Evolutionary conservation across 202 grass and related monocot genomes (phyloP).

Genomic region (Musa balbisiana): DNA sequence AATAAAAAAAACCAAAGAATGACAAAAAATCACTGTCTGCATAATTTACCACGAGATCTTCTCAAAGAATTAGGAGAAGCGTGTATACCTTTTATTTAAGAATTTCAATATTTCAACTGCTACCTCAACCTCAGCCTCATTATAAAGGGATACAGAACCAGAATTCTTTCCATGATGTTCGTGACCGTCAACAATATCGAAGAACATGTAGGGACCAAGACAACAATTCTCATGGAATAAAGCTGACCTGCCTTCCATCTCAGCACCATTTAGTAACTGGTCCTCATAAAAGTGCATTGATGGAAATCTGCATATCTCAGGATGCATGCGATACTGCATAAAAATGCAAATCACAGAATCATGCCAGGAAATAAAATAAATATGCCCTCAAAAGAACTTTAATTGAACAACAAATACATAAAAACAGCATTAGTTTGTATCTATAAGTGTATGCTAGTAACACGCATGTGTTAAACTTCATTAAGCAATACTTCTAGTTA

Average conservation of each 20-base stretch:
- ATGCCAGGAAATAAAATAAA: not conserved
- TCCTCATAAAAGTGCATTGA: slow-evolving; percentile 93
- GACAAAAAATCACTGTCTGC: not conserved
- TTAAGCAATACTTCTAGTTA: not conserved
- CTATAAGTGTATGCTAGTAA: not conserved
- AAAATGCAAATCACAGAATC: slow-evolving; percentile 16
- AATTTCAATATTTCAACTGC: slow-evolving; percentile 63
- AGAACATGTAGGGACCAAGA: slow-evolving; percentile 96
- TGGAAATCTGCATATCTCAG: slow-evolving; percentile 92
- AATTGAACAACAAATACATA: slow-evolving; percentile 7
- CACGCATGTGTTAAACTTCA: not conserved
- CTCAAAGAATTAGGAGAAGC: not conserved
- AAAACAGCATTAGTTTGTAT: not conserved
- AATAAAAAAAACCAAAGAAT: slow-evolving; percentile 24
- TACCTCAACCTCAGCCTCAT: slow-evolving; percentile 70
- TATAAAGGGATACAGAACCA: slow-evolving; percentile 74
- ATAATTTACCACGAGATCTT: not conserved
- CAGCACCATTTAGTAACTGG: slow-evolving; percentile 76
- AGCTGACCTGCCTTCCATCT: slow-evolving; percentile 54
- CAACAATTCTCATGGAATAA: slow-evolving; percentile 58
- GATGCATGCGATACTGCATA: slow-evolving; percentile 92
- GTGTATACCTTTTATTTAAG: slow-evolving; percentile 62
- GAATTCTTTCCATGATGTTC: slow-evolving; percentile 58
- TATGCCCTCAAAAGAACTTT: slow-evolving; percentile 4
- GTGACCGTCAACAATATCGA: slow-evolving; percentile 75